Conservation (phyloP, 306 rosid genomes). For the Rosa chinensis region DNA sequence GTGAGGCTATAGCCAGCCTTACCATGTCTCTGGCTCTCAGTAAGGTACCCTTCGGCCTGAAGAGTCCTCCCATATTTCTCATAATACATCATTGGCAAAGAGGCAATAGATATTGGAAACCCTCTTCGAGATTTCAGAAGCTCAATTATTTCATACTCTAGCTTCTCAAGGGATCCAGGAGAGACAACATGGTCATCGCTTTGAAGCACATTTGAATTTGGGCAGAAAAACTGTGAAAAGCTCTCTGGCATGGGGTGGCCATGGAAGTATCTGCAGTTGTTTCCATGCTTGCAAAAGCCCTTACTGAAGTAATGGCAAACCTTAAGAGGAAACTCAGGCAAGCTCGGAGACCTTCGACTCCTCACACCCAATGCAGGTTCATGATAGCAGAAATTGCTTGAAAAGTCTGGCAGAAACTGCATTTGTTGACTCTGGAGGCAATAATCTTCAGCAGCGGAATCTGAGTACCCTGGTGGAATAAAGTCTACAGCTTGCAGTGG, state of each 20-base stretch:
- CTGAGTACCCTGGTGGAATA: conserved; percentile 27
- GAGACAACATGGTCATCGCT: conserved; percentile 29
- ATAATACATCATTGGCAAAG: conserved; percentile 44
- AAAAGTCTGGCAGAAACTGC: conserved; percentile 34
- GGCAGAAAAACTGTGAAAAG: conserved; percentile 26
- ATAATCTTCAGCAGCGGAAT: conserved; percentile 27
- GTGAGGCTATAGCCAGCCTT: conserved; percentile 49
- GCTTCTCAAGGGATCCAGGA: conserved; percentile 38
- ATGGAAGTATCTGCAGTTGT: conserved; percentile 45
- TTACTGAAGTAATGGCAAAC: conserved; percentile 48
- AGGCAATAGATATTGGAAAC: conserved; percentile 42
- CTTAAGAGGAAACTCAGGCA: conserved; percentile 42
- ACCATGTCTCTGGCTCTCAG: conserved; percentile 50
- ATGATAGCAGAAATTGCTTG: conserved; percentile 24
- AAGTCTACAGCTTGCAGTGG: conserved; percentile 24
- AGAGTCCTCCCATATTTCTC: conserved; percentile 44
- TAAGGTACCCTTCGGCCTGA: conserved; percentile 50
- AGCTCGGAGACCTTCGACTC: conserved; percentile 40
- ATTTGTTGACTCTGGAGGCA: conserved; percentile 28
- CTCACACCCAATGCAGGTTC: conserved; percentile 37
- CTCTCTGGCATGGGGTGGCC: conserved; percentile 26
- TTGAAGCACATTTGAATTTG: conserved; percentile 28
- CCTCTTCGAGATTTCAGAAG: conserved; percentile 48
- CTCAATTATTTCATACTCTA: conserved; percentile 41
- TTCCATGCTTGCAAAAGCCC: conserved; percentile 53